Conservation (phyloP, 495 filamentous ascomycete genomes). For the Cercophora newfieldiana region DNA sequence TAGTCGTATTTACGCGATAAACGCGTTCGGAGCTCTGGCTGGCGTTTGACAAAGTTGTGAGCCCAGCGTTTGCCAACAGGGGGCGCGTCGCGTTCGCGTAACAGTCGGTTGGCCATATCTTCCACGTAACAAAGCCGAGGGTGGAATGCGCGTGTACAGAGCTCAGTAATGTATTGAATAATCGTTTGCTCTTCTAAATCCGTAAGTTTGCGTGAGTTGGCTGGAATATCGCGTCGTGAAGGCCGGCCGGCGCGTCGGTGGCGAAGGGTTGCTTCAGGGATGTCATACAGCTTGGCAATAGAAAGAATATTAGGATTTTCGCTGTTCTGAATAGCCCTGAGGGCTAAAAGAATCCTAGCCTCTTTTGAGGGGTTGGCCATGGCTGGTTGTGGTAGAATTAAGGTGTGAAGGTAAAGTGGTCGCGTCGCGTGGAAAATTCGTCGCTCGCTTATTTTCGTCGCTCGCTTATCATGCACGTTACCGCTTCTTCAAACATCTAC, state of each 20-base stretch:
- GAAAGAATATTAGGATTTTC: too few species aligned
- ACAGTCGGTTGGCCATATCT: background rate
- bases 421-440: background rate
- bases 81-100: slow-evolving; percentile 3
- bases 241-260: slow-evolving; percentile 9
- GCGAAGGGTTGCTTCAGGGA: background rate
- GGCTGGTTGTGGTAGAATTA: background rate
- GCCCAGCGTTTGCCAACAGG: slow-evolving; percentile 1
- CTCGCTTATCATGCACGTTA: slow-evolving; percentile 2
- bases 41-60: slow-evolving; percentile 1
- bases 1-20: background rate
- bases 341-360: too few species aligned
- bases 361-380: too few species aligned
- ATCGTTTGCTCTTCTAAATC: slow-evolving; percentile 16
- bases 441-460: background rate
- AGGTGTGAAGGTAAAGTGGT: too few species aligned
- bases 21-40: background rate
- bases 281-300: background rate
- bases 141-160: slow-evolving; percentile 8
- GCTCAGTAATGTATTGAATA: slow-evolving; percentile 18
- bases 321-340: too few species aligned
- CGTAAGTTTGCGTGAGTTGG: slow-evolving; percentile 11
- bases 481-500: too few species aligned
- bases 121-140: background rate
- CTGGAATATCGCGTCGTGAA: slow-evolving; percentile 10